Evolutionary conservation across 805 yeast species (phyloP), one percentile per base, ranked within the genome.

Genomic region (Vanderwaltozyma yarrowii): DNA sequence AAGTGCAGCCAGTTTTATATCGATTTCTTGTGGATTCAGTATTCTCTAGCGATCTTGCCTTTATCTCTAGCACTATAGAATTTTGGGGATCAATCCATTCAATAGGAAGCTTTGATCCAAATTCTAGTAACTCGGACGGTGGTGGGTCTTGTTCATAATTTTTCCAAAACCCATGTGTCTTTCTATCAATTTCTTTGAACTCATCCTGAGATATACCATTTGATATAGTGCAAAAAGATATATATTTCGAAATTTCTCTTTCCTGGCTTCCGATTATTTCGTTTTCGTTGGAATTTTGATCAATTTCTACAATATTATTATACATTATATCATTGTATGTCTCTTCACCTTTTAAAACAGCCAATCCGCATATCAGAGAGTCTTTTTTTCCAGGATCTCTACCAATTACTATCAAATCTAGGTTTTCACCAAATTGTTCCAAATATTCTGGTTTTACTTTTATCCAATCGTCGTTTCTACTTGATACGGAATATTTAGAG

Each of bases 381-480:
- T 64, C 66, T 34, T 89, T 89, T 17, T 72, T 69, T 0, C 85
- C 86, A 14, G 77, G 76, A 39, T 74, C 77, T 39, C 78, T 80
- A 0, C 96, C 98, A 40, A 88, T 77, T 0, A 89, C 73, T 3
- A 78, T 65, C 34, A 87, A 56, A 57, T 89, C 97, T 44, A 87
- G 64, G 50, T 83, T 82, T 45, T 87, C 95, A 9, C 95, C 95
- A 57, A 82, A 81, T 41, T 80, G 85, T 39, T 77, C 80, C 37
- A 87, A 64, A 52, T 87, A 88, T 47, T 88, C 96, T 0, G 97
- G 97, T 56, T 89, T 89, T 2, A 89, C 73, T 52, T 89, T 89
- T 13, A 86, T 65, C 95, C 96, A 89, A n/a, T 69, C 61, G 14
- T 70, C 72, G 31, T 69, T 67, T 35, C 86, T 62, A 25, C 69